Base-by-base conservation (phyloP, 2,329 filamentous ascomycete genomes). In the Fusarium sp. region DNA sequence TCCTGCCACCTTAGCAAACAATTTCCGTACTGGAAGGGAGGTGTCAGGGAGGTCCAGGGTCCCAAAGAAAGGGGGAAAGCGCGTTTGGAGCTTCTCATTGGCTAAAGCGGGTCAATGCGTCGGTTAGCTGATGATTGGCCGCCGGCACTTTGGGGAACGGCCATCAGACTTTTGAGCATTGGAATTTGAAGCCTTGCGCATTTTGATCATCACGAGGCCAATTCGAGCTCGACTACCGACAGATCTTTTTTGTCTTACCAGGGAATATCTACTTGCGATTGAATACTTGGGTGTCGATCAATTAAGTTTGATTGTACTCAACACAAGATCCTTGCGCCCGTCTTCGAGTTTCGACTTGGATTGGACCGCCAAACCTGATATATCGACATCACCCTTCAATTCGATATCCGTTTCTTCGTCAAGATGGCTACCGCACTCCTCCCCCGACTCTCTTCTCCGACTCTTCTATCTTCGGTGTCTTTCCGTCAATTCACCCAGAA, bases 351-450 rank as follows among this genome's bases (percentile, higher is more conserved):
- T 48, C 57, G 23, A 46, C 63, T 55, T 33, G 38, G 29, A 68
- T 38, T 50, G 46, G 38, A 68, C 62, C 58, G 39, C 60, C 41
- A 35, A 50, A 54, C 38, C 48, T 31, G 31, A 57, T 41, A 57
- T 44, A 62, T 52, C 53, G 44, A 28, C 48, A 69, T 57, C 44
- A 67, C 61, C 61, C 46, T 26, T 44, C 29, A 53, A 56, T 42
- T 31, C 53, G 20, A 49, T 55, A 29, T 58, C 52, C 26, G 42
- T 6, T 16, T 63, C 53, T 64, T 57, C 46, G 49, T 72, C 73
- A 80, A 71, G 54, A 87, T 88, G 85, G 84, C 85, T 47, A 79
- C 84, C 23, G 80, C 85, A 47, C 84, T 92, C 68, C 80, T 92
- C 59, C 88, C 89, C 50, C 83, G 85, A 64, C 78, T 89, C 46